Evolutionary conservation across 345 rosid genomes (phyloP), one percentile per base, ranked within the genome.

Genomic region (Dipteronia dyeriana): DNA sequence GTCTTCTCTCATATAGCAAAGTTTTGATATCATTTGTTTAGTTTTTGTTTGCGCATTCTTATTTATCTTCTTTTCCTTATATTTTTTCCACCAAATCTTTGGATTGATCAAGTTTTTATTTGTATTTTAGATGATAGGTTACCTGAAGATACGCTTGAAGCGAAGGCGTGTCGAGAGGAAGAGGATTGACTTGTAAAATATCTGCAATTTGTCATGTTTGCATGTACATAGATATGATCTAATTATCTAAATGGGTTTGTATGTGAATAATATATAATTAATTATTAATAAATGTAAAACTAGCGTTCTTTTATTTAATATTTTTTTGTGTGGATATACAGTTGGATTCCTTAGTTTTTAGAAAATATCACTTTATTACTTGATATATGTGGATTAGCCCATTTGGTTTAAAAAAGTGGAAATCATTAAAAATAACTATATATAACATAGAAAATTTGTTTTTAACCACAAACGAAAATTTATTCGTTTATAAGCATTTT

Each of bases 51-150:
- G 0, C 4, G 34, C 7, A 59, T 39, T 73, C 22, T 59, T 60
- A 14, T 60, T 1, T 3, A 11, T n/a, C 1, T 71, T 72, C 6
- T 23, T 11, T 34, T 63, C 7, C 29, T 25, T 63, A 10, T n/a
- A 8, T 57, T 20, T n/a, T 19, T 14, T 53, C 39, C 56, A 38
- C 13, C 9, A 7, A 59, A 39, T 34, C 25, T 11, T 10, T 29
- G 12, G 22, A 22, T 7, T 9, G 51, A 49, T 62, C 25, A 34
- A 23, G 29, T 43, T 41, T 67, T 61, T 4, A 29, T 39, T 5
- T 68, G 51, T 74, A 63, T 23, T 74, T 74, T 60, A 51, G 45
- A 66, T 51, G 22, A 38, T 47, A 67, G 74, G 77, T 66, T 61
- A 9, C 22, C 45, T 7, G 78, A 34, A 49, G 62, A 43, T n/a